Evolutionary conservation across 768 basidiomycete species (phyloP).

Genomic region (Boletales sp.): DNA sequence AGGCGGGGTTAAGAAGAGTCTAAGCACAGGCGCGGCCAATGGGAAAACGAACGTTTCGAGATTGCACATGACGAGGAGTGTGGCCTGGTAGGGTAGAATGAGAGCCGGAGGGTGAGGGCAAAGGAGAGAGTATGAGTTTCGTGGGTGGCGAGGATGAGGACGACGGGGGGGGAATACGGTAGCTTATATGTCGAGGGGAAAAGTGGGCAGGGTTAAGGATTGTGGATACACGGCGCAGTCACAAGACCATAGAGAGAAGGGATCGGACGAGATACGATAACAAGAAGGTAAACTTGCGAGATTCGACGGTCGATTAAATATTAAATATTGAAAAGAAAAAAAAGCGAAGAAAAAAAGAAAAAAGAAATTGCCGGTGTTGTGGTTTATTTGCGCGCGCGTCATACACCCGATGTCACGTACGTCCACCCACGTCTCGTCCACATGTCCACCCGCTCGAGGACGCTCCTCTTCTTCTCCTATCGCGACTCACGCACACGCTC

Average conservation of each 20-base stretch:
- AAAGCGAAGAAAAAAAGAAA: neutral
- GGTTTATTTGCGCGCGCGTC: conserved; percentile 13
- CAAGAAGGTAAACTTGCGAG: conserved; percentile 6
- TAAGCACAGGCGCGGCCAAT: neutral
- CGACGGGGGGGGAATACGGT: conserved; percentile 2
- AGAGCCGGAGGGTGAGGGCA: no score
- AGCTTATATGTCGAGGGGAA: conserved; percentile 30
- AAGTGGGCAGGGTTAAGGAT: conserved; percentile 16
- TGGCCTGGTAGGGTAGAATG: neutral
- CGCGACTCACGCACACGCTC: conserved; percentile 65
- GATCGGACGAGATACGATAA: conserved; percentile 31
- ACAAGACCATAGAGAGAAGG: conserved; percentile 27
- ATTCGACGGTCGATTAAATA: conserved; percentile 14
- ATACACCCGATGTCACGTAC: conserved; percentile 16
- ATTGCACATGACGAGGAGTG: conserved; percentile 44
- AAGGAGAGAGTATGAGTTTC: no score
- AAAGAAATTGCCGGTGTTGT: conserved; percentile 15
- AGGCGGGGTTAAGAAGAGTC: conserved; percentile 19
- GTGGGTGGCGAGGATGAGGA: conserved; percentile 10
- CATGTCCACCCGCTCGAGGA: conserved; percentile 76
- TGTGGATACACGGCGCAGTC: conserved; percentile 19
- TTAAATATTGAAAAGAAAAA: no score
- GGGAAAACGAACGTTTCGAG: conserved; percentile 46
- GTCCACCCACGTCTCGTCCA: conserved; percentile 20
- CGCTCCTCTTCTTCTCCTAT: conserved; percentile 90